Conservation (phyloP, 139 green algal species). For the Ettlia oleoabundans region DNA sequence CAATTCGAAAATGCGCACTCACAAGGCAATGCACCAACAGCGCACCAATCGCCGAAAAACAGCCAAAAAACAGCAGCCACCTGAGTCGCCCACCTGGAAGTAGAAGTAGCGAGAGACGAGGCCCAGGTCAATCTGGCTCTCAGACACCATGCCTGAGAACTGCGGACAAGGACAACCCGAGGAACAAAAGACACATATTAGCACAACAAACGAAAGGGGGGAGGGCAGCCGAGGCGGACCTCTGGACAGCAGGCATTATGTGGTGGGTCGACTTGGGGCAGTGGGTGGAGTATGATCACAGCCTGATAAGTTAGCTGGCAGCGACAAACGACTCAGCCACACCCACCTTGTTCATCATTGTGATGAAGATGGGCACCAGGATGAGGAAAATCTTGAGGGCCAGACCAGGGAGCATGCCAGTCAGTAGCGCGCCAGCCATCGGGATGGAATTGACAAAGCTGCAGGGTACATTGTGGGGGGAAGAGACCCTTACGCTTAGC, state of each 20-base stretch:
- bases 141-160: constrained; percentile 56
- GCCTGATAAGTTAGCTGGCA: too few species aligned
- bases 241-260: too few species aligned
- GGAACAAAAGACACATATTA: background rate
- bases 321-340: background rate
- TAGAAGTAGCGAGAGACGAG: constrained; percentile 58
- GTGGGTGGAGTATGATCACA: too few species aligned
- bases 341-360: constrained; percentile 32
- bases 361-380: constrained; percentile 23
- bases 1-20: too few species aligned
- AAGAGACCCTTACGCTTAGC: too few species aligned
- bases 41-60: too few species aligned
- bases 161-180: constrained; percentile 58
- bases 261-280: too few species aligned
- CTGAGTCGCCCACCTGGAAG: constrained; percentile 58
- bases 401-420: constrained; percentile 59
- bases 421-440: constrained; percentile 54
- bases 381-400: constrained; percentile 62
- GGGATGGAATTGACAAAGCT: constrained; percentile 36
- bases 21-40: too few species aligned
- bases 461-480: background rate
- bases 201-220: too few species aligned
- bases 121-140: constrained; percentile 63
- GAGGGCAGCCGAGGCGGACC: too few species aligned
- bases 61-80: too few species aligned